Conservation (phyloP, 106 monocot genomes). For the Posidonia australis region DNA sequence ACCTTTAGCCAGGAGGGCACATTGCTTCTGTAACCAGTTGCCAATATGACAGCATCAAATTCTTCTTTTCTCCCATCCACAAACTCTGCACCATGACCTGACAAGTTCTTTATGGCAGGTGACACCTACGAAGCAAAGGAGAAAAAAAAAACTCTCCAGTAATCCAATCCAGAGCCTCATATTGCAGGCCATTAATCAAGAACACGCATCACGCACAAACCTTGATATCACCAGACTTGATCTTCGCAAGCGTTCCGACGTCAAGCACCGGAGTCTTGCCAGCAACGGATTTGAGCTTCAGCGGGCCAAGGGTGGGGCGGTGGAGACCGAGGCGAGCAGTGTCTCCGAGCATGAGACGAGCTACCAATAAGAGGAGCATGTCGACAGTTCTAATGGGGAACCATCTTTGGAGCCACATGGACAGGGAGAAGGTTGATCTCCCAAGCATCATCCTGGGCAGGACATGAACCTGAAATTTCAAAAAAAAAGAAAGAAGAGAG, state of each 20-base stretch:
- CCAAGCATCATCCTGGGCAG: conserved; percentile 39
- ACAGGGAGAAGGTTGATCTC: conserved; percentile 33
- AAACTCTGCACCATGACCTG: conserved; percentile 12
- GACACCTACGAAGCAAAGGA: conserved; percentile 10
- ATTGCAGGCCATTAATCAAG: background rate
- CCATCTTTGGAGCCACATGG: conserved; percentile 33
- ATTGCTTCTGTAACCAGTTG: conserved; percentile 32
- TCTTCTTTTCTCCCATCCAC: conserved; percentile 20
- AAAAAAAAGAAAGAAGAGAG: too few relatives aligned
- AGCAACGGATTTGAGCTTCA: conserved; percentile 33
- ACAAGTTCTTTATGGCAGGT: conserved; percentile 12
- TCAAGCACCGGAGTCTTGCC: conserved; percentile 59
- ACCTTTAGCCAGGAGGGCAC: conserved; percentile 19
- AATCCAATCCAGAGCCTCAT: background rate
- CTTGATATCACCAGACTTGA: conserved; percentile 48
- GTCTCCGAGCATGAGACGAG: conserved; percentile 32
- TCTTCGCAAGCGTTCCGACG: conserved; percentile 37
- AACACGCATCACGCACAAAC: background rate
- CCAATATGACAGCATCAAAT: conserved; percentile 19
- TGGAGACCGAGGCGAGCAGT: conserved; percentile 25
- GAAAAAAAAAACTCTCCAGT: background rate
- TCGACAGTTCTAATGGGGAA: conserved; percentile 30
- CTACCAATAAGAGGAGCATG: conserved; percentile 18
- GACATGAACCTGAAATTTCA: conserved; percentile 53
- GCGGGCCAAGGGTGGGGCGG: conserved; percentile 33